Evolutionary conservation across 2,329 filamentous ascomycete species (phyloP), one percentile per base, ranked within the genome.

Genomic region (Alternaria triticina): DNA sequence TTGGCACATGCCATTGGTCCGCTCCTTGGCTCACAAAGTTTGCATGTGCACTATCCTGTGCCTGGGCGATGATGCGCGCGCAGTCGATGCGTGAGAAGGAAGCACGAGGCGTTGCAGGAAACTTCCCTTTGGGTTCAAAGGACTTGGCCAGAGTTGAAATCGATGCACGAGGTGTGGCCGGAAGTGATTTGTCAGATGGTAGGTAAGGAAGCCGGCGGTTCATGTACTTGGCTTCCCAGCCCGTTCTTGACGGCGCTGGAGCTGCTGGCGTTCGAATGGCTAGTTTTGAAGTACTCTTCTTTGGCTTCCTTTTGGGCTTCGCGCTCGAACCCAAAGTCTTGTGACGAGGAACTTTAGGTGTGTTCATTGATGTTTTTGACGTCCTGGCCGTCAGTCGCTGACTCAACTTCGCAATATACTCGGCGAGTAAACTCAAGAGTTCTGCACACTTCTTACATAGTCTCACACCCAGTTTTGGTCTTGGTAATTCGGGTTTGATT

Each of bases 51-150:
- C 20, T 27, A 3, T 56, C 27, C n/a, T 47, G 43, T n/a, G 43
- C 54, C 15, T 47, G 43, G 3, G 43, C 54, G 6, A 56, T 56
- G n/a, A 20, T 17, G 5, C 22, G 28, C 20, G 54, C 54, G 54
- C 20, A 20, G 22, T 47, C 43, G 13, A 52, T n/a, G 8, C 13
- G 15, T 12, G 49, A 36, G 3, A n/a, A 15, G 2, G 49, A 52
- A 1, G 13, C 49, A 5, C 28, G 23, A 40, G 49, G 13, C 9
- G 15, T 22, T 17, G 36, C 36, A 15, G 36, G 40, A 25, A 17
- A 27, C 22, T 27, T 25, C 46, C 22, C 15, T 17, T 23, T 13
- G 25, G 25, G 3, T 12, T 15, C 10, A 17, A 4, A 17, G 10
- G 9, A 0, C 6, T 11, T 6, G 6, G 8, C 6, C 0, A 47